Evolutionary conservation across 331 rosid genomes (phyloP).

Genomic region (Quercus lobata): DNA sequence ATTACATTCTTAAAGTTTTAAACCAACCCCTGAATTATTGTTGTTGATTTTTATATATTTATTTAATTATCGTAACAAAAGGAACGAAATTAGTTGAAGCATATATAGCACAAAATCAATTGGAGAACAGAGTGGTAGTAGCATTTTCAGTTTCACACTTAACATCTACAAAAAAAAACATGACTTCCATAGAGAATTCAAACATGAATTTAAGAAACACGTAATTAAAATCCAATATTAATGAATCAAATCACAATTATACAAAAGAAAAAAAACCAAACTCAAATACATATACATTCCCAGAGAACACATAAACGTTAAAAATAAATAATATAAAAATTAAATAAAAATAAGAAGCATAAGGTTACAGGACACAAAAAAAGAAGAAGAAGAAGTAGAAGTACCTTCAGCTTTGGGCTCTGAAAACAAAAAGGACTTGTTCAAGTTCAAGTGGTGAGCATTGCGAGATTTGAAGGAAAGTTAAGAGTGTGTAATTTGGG

Average conservation of each 20-base stretch:
- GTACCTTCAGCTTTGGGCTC: conserved; percentile 6
- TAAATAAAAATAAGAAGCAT: not conserved
- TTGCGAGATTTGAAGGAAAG: not conserved
- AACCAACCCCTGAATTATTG: too few species aligned
- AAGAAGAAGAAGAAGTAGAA: not conserved
- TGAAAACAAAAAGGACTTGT: not conserved
- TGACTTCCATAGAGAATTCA: too few species aligned
- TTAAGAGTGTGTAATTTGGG: not conserved
- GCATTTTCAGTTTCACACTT: too few species aligned
- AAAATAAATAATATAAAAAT: not conserved
- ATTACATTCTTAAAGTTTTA: too few species aligned
- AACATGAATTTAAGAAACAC: not conserved
- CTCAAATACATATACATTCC: not conserved
- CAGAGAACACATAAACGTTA: not conserved
- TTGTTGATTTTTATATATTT: too few species aligned
- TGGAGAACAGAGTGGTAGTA: too few species aligned
- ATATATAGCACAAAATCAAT: too few species aligned
- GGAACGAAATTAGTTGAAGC: too few species aligned
- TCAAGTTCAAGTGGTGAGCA: not conserved
- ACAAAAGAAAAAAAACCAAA: too few species aligned
- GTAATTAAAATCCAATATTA: not conserved
- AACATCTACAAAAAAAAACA: too few species aligned
- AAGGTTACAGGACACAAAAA: not conserved
- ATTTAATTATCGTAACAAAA: too few species aligned
- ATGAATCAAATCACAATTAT: too few species aligned